A percentile compares a stretch with the other conserved stretches of the same genome.
Conservation (phyloP, 192 early-diverging fungal genomes). For the Neocallimastix lanati region DNA sequence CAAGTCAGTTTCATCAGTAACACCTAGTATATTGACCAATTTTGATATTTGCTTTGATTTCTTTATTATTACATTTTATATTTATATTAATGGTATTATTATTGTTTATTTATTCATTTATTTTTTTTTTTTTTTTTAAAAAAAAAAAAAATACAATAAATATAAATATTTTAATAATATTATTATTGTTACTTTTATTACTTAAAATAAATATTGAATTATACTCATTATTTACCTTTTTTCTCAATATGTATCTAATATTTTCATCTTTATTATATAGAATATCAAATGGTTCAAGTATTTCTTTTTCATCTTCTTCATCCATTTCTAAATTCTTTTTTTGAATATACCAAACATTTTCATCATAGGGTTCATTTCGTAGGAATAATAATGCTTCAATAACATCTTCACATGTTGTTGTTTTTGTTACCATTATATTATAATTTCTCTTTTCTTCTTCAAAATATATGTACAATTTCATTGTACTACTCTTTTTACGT, state of each 20-base stretch:
- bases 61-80: neutral
- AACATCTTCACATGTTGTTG: neutral
- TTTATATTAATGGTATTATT: too few species aligned
- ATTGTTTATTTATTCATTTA: too few species aligned
- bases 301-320: neutral
- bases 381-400: neutral
- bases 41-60: neutral
- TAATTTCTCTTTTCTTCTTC: neutral
- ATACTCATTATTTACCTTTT: neutral
- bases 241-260: neutral
- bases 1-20: neutral
- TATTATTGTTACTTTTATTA: too few species aligned
- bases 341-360: neutral
- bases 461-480: neutral
- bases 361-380: neutral
- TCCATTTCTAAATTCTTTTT: neutral
- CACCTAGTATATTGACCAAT: neutral
- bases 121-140: too few species aligned
- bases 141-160: too few species aligned
- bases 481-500: neutral
- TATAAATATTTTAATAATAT: too few species aligned
- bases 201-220: too few species aligned
- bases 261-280: neutral
- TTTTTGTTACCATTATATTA: neutral
- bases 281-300: neutral